Conservation (phyloP, 2,329 filamentous ascomycete genomes). For the Mariannaea sp. region DNA sequence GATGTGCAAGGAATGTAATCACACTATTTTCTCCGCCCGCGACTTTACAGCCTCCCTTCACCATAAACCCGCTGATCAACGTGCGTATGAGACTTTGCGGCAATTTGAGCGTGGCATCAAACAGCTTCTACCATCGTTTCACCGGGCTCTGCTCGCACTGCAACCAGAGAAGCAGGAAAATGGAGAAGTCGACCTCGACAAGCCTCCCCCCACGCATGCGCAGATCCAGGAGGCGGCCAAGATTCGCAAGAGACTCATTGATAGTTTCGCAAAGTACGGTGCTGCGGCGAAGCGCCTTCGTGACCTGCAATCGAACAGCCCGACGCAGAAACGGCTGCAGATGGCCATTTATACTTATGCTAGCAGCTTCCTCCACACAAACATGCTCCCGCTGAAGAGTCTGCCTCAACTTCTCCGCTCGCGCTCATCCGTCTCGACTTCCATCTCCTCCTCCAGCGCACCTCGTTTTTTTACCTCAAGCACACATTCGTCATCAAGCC, state of each 20-base stretch:
- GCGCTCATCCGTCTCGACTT: constrained; percentile 43
- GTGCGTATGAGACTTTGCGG: constrained; percentile 79
- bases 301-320: constrained; percentile 73
- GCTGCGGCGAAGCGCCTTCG: constrained; percentile 79
- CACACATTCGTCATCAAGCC: constrained; percentile 44
- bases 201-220: constrained; percentile 57
- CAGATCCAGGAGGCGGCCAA: constrained; percentile 87
- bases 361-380: constrained; percentile 80
- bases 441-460: constrained; percentile 33
- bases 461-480: constrained; percentile 42
- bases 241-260: constrained; percentile 85
- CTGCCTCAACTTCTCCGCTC: constrained; percentile 67
- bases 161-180: constrained; percentile 58
- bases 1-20: constrained; percentile 88
- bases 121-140: constrained; percentile 80
- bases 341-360: constrained; percentile 82
- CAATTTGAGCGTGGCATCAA: constrained; percentile 90
- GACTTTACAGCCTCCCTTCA: constrained; percentile 76
- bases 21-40: constrained; percentile 64
- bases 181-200: constrained; percentile 45
- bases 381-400: constrained; percentile 86
- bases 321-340: constrained; percentile 76
- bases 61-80: constrained; percentile 73
- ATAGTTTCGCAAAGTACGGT: constrained; percentile 89
- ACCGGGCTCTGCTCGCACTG: constrained; percentile 72